Evolutionary conservation across 805 yeast genomes (phyloP), one percentile per base, ranked within the genome.

Genomic region (Saccharomyces eubayanus): DNA sequence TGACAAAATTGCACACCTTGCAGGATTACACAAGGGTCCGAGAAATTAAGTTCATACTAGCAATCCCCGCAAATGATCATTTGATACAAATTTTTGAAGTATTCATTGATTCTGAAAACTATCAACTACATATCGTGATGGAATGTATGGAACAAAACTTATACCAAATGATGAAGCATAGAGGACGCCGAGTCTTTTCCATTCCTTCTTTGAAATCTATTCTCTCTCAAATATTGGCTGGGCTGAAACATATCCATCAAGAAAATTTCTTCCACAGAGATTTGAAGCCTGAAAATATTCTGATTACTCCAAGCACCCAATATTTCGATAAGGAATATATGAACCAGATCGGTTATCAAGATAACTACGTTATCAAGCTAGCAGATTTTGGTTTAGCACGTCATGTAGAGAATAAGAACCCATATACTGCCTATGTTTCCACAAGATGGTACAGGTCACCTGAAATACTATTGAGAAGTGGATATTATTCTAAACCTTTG

Each of bases 401-500:
- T 60, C 80, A 79, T 55, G 72, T 79, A 10, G 69, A 74, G 48
- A 80, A 81, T 63, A 69, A 66, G 28, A 76, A 74, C 54, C 81
- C 81, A 1, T 87, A 80, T 62, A 87, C 95, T 0, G 83, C 85
- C 2, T 87, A 87, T 59, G 89, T 87, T 6, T 83, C 92, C 0
- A 87, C 96, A 0, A 77, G 96, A 62, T 87, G 96, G 96, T 87
- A 87, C 63, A 74, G 96, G 57, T 81, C 92, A 0, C 96, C 96
- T 0, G 96, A 87, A 66, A 85, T 87, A 21, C 72, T 87, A 48
- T 71, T 87, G 54, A 76, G 92, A 59, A 82, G 79, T 57, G 77
- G 76, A 5, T 72, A 69, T 61, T 85, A 87, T 63, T 79, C 89
- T 0, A 78, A 71, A 56, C 89, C 94, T 2, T 78, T 85, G 40